Evolutionary conservation across 208 protist species (phyloP).

Genomic region (Crithidia fasciculata): DNA sequence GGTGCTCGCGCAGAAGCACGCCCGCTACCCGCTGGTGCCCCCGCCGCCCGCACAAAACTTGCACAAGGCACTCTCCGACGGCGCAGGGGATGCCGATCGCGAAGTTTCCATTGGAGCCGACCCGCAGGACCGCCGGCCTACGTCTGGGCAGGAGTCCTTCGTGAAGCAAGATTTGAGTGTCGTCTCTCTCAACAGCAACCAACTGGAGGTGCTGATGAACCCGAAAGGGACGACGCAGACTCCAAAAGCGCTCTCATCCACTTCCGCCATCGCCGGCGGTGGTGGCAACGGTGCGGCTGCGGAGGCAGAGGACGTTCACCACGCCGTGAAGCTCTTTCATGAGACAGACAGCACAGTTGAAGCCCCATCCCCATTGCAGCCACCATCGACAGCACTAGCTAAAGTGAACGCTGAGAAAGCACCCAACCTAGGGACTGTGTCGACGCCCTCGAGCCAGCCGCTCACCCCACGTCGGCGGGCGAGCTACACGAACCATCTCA

Average conservation of each 20-base stretch:
- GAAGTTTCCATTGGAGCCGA: background rate
- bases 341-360: background rate
- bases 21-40: background rate
- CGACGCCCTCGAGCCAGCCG: background rate
- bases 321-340: conserved; percentile 18
- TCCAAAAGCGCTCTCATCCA: background rate
- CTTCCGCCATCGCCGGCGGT: no score
- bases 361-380: background rate
- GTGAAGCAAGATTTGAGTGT: conserved; percentile 38
- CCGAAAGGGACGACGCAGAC: background rate
- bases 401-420: background rate
- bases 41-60: background rate
- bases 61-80: background rate
- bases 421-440: background rate
- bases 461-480: background rate
- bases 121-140: no score
- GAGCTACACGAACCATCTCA: conserved; percentile 19
- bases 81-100: background rate
- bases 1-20: background rate
- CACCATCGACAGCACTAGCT: background rate
- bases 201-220: conserved; percentile 41
- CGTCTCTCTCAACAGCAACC: conserved; percentile 43
- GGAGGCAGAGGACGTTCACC: background rate
- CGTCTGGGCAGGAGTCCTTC: background rate
- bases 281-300: background rate